phyloP scores from a whole-genome alignment of 345 rosid genomes.

The Hypericum androsaemum region DNA sequence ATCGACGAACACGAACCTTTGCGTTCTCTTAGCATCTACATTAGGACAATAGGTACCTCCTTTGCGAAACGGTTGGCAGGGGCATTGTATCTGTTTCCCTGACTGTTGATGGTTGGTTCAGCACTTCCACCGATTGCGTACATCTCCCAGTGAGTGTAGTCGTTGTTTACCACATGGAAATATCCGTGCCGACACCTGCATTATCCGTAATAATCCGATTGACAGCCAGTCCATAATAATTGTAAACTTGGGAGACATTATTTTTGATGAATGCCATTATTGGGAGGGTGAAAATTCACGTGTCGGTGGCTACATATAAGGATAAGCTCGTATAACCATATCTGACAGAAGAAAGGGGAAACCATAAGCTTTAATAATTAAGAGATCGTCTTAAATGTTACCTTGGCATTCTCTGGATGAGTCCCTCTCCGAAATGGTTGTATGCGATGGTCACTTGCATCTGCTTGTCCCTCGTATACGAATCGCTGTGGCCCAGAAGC shows the following conservation, averaged over 20 bases:
- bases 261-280: not conserved
- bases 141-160: conserved; percentile 98
- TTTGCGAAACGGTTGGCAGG: conserved; percentile 67
- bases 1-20: not conserved
- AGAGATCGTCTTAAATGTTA: conserved; percentile 13
- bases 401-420: conserved; percentile 98
- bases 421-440: conserved; percentile 91
- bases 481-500: conserved; percentile 83
- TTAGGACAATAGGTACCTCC: conserved; percentile 31
- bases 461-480: conserved; percentile 69
- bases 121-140: conserved; percentile 98
- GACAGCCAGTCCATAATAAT: too few relatives aligned
- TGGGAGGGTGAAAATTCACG: conserved; percentile 3
- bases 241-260: too few relatives aligned
- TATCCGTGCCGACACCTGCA: conserved; percentile 91
- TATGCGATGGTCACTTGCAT: conserved; percentile 95
- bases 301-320: not conserved
- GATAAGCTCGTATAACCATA: too few relatives aligned
- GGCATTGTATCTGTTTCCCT: conserved; percentile 86
- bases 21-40: not conserved
- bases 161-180: conserved; percentile 94
- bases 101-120: conserved; percentile 85
- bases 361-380: not conserved
- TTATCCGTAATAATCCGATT: not conserved
- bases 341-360: too few relatives aligned